Evolutionary conservation across 2,329 filamentous ascomycete genomes (phyloP).

Genomic region (Xylariaceae sp.): DNA sequence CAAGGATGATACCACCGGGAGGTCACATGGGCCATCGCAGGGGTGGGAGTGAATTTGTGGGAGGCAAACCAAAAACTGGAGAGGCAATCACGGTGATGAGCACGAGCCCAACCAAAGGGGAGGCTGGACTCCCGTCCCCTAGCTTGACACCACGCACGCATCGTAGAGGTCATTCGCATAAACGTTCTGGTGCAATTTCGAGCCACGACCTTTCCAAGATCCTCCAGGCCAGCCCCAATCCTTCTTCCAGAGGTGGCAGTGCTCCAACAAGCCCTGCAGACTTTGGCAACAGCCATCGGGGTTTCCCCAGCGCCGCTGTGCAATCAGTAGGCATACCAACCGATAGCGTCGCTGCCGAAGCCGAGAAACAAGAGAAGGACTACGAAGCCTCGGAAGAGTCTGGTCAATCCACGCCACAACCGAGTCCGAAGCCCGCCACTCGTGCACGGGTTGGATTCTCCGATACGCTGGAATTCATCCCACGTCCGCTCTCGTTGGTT

Average conservation of each 20-base stretch:
- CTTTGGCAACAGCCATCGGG: conserved; percentile 36
- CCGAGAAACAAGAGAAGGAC: conserved; percentile 33
- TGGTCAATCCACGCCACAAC: conserved; percentile 26
- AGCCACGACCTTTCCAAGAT: conserved; percentile 75
- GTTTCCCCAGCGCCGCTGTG: conserved; percentile 20
- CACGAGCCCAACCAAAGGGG: conserved; percentile 66
- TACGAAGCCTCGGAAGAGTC: conserved; percentile 18
- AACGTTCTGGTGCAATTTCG: conserved; percentile 79
- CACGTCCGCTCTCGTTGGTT: conserved; percentile 76
- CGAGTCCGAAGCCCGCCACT: conserved; percentile 34
- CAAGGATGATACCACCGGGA: conserved; percentile 40
- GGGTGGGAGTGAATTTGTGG: conserved; percentile 83
- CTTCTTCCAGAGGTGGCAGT: conserved; percentile 54
- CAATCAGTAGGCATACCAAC: conserved; percentile 13
- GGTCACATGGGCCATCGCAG: conserved; percentile 73
- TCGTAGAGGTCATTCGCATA: conserved; percentile 72
- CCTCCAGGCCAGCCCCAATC: conserved; percentile 54
- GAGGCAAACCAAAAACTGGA: conserved; percentile 62
- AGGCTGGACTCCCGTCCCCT: conserved; percentile 57
- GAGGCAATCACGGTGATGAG: conserved; percentile 62
- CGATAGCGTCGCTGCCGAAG: conserved; percentile 16
- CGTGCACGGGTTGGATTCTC: conserved; percentile 77
- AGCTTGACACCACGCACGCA: conserved; percentile 48
- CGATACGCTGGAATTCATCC: conserved; percentile 79
- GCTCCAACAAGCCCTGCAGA: conserved; percentile 61